Evolutionary conservation across 2,329 filamentous ascomycete species (phyloP).

Genomic region (Leptosphaerulina australis): DNA sequence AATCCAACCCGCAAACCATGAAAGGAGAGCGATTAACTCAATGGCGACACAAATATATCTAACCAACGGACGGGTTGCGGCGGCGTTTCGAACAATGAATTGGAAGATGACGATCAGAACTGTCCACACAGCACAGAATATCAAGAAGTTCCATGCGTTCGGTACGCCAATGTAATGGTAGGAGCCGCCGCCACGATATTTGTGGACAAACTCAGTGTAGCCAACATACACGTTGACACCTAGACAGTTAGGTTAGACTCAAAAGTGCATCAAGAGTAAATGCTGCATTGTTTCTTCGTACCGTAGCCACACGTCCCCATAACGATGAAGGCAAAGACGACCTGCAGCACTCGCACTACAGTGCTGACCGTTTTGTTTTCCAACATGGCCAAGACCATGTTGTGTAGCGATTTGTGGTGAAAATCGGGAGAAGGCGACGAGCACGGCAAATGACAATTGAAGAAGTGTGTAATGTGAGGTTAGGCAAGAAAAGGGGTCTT

Average conservation of each 20-base stretch:
- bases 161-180: neutral
- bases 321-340: neutral
- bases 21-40: neutral
- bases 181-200: neutral
- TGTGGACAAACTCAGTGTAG: neutral
- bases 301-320: neutral
- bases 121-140: neutral
- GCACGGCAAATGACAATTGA: neutral
- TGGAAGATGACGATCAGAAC: neutral
- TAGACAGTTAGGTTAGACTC: neutral
- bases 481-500: neutral
- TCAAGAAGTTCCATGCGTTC: neutral
- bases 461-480: neutral
- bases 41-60: neutral
- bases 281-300: neutral
- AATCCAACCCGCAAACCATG: neutral
- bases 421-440: neutral
- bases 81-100: neutral
- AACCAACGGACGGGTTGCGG: neutral
- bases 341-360: neutral
- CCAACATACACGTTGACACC: neutral
- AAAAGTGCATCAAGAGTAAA: neutral
- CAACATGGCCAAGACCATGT: neutral
- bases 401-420: neutral
- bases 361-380: neutral